Percentiles rank a stretch among this genome's conserved stretches.
These are phyloP conservation scores for Sarocladium oryzae DNA, from an alignment of 2,329 filamentous ascomycete species.

Conservation along the genomic window DNA sequence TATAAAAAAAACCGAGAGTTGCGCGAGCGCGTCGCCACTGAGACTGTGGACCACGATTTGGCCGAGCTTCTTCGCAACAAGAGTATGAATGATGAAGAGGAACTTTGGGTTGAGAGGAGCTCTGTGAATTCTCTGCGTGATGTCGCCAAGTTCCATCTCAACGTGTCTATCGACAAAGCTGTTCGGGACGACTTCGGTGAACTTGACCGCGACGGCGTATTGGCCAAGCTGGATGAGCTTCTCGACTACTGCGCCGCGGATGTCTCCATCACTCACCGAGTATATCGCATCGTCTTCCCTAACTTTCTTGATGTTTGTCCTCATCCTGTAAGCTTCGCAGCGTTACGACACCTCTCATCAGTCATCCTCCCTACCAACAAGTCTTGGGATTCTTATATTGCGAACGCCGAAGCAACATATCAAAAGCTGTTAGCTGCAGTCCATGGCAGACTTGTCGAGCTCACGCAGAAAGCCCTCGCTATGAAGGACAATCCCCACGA, in stretches of 20 bases:
- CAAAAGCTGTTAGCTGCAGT: conserved; percentile 71
- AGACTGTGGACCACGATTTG: conserved; percentile 66
- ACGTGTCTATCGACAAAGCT: conserved; percentile 85
- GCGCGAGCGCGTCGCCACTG: conserved; percentile 68
- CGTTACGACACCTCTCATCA: conserved; percentile 83
- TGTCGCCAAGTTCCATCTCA: conserved; percentile 93
- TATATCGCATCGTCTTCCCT: conserved; percentile 92
- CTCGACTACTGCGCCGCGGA: conserved; percentile 94
- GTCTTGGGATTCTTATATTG: conserved; percentile 80
- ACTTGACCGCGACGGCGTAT: conserved; percentile 64
- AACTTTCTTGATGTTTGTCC: conserved; percentile 86
- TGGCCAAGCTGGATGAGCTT: conserved; percentile 69
- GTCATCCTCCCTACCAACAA: conserved; percentile 87
- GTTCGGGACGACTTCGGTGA: conserved; percentile 81
- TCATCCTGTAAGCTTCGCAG: conserved; percentile 95
- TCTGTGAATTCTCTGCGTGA: conserved; percentile 93
- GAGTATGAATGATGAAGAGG: conserved; percentile 77
- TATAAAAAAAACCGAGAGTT: conserved; percentile 86
- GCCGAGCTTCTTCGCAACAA: conserved; percentile 63
- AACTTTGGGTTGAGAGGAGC: conserved; percentile 90
- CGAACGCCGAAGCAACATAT: conserved; percentile 80
- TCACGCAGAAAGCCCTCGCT: conserved; percentile 72
- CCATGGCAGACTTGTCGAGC: conserved; percentile 61
- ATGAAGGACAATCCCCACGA: conserved; percentile 62
- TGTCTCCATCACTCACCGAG: conserved; percentile 83